Evolutionary conservation across 306 rosid species (phyloP).

Genomic region (Quercus gilva): DNA sequence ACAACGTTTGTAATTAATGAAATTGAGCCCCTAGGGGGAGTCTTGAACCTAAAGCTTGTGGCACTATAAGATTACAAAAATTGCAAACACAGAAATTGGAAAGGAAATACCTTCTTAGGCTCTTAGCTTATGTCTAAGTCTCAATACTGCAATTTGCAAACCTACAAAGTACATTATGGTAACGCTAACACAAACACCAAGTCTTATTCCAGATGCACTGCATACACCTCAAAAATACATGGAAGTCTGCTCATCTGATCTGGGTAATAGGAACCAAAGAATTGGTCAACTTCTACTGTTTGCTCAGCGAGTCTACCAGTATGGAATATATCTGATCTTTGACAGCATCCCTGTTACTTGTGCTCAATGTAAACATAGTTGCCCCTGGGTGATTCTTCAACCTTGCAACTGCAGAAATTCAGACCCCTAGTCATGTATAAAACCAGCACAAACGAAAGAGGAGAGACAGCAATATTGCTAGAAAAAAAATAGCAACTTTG

Average conservation of each 20-base stretch:
- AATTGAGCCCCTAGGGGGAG: too few relatives aligned
- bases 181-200: too few relatives aligned
- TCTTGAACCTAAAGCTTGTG: too few relatives aligned
- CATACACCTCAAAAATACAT: too few relatives aligned
- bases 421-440: conserved; percentile 10
- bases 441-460: conserved; percentile 11
- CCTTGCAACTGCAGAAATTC: conserved; percentile 64
- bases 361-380: conserved; percentile 50
- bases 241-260: neutral
- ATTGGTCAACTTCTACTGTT: conserved; percentile 27
- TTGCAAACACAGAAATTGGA: too few relatives aligned
- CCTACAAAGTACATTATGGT: too few relatives aligned
- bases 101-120: too few relatives aligned
- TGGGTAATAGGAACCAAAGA: neutral
- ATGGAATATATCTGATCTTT: conserved; percentile 46
- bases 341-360: conserved; percentile 61
- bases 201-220: too few relatives aligned
- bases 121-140: too few relatives aligned
- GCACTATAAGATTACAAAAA: too few relatives aligned
- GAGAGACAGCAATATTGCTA: neutral
- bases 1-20: too few relatives aligned
- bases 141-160: too few relatives aligned
- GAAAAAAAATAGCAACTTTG: neutral
- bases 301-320: conserved; percentile 44
- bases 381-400: conserved; percentile 69